These are phyloP conservation scores for Musa balbisiana DNA, from an alignment of 202 grass and related monocot species.

Conservation along the genomic window DNA sequence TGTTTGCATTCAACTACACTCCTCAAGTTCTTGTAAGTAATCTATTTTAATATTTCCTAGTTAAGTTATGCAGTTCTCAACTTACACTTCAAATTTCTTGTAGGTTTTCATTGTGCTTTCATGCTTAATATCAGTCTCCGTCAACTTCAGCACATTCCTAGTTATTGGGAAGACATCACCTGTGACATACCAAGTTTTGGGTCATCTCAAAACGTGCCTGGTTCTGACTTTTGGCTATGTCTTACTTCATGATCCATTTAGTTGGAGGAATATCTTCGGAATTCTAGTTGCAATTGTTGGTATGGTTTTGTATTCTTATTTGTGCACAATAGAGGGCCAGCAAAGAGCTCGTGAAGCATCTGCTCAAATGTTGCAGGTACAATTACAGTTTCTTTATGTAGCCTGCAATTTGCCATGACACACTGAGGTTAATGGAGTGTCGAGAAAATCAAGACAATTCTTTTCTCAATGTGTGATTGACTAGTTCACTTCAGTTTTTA, in stretches of 20 bases:
- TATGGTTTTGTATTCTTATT: constrained; percentile 34
- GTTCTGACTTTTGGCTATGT: constrained; percentile 36
- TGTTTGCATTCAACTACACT: constrained; percentile 38
- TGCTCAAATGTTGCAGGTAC: constrained; percentile 25
- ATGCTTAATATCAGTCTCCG: constrained; percentile 39
- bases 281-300: constrained; percentile 31
- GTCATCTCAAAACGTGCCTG: constrained; percentile 34
- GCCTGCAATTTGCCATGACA: neutral
- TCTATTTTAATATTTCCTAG: neutral
- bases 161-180: constrained; percentile 40
- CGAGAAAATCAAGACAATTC: too few relatives aligned
- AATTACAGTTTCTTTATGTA: neutral
- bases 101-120: constrained; percentile 36
- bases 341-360: constrained; percentile 24
- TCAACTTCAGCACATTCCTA: constrained; percentile 46
- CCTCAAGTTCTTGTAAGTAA: constrained; percentile 26
- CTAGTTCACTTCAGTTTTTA: neutral
- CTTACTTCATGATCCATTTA: constrained; percentile 34
- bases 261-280: constrained; percentile 28
- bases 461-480: neutral
- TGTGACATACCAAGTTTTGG: constrained; percentile 36
- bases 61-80: neutral
- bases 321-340: constrained; percentile 26
- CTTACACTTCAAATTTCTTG: constrained; percentile 6
- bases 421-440: neutral